phyloP scores from a whole-genome alignment of 1,284 basidiomycete species.

The Marasmius fiardii region DNA sequence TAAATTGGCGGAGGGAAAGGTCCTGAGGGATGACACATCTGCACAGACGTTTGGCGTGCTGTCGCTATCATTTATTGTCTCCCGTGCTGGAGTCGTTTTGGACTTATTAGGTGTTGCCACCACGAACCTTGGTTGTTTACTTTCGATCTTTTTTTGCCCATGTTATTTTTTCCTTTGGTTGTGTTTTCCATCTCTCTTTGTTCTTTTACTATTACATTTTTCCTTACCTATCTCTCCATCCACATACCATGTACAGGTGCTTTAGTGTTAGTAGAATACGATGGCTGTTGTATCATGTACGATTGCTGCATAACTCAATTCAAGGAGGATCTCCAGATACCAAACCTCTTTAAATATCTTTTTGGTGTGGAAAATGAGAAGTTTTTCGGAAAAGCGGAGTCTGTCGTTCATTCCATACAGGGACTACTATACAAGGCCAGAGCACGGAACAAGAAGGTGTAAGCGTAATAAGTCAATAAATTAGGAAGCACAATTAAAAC shows the following conservation, averaged over 20 bases:
- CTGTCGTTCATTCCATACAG: no score
- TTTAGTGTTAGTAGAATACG: conserved; percentile 6
- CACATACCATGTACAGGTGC: conserved; percentile 7
- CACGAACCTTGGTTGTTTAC: not conserved
- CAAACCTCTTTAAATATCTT: no score
- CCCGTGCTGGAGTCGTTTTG: not conserved
- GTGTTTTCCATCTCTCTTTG: conserved; percentile 4
- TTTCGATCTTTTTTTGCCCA: conserved; percentile 1
- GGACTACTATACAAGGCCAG: not conserved
- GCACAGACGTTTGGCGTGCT: not conserved
- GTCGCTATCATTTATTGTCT: no score
- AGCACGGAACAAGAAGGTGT: no score
- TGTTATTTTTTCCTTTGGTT: conserved; percentile 1
- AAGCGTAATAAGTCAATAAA: not conserved
- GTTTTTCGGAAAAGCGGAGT: no score
- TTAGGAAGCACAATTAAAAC: not conserved
- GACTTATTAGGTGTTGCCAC: not conserved
- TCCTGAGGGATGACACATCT: not conserved
- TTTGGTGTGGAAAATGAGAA: no score
- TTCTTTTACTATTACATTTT: conserved; percentile 8
- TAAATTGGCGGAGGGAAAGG: conserved; percentile 23
- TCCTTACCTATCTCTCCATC: conserved; percentile 1
- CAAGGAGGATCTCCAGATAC: not conserved
- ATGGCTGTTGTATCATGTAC: conserved; percentile 8
- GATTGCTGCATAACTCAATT: not conserved